Conservation (phyloP, 768 basidiomycete genomes). For the Russula griseocarnosa region DNA sequence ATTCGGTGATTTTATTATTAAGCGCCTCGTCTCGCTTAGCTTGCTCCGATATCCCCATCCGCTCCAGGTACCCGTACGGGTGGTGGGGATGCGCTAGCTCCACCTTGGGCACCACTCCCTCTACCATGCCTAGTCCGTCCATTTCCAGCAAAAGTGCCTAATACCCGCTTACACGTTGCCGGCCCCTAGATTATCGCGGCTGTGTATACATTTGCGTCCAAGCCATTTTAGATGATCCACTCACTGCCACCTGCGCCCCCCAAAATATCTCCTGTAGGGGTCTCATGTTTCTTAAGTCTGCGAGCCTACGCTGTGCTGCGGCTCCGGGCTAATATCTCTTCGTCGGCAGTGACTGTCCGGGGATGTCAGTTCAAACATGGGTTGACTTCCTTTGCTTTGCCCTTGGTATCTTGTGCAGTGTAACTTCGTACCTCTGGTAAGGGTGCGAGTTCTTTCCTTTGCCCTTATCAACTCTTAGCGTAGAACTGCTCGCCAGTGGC, state of each 20-base stretch:
- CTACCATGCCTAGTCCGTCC: too few species aligned
- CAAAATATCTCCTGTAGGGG: neutral
- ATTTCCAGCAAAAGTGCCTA: too few species aligned
- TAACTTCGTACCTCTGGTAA: neutral
- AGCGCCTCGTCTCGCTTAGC: too few species aligned
- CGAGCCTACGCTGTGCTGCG: constrained; percentile 4
- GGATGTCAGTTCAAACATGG: neutral
- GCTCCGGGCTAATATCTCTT: constrained; percentile 19
- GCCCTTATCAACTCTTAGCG: neutral
- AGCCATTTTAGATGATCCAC: too few species aligned
- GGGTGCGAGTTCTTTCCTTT: neutral
- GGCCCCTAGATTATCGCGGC: too few species aligned
- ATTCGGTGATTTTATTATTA: too few species aligned
- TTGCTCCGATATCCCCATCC: too few species aligned
- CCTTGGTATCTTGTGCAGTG: neutral
- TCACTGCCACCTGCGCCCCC: constrained; percentile 6
- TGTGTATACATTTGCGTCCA: too few species aligned
- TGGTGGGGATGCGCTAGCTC: too few species aligned
- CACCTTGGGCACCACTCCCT: too few species aligned
- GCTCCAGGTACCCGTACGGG: too few species aligned
- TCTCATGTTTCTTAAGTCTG: neutral
- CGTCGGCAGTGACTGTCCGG: neutral
- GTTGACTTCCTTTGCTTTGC: constrained; percentile 4
- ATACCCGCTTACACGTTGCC: too few species aligned
- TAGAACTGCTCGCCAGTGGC: neutral